Percentiles rank a stretch among this genome's conserved stretches.
These are phyloP conservation scores for Mycena capillaripes DNA, from an alignment of 768 basidiomycete genomes.

Conservation along the genomic window DNA sequence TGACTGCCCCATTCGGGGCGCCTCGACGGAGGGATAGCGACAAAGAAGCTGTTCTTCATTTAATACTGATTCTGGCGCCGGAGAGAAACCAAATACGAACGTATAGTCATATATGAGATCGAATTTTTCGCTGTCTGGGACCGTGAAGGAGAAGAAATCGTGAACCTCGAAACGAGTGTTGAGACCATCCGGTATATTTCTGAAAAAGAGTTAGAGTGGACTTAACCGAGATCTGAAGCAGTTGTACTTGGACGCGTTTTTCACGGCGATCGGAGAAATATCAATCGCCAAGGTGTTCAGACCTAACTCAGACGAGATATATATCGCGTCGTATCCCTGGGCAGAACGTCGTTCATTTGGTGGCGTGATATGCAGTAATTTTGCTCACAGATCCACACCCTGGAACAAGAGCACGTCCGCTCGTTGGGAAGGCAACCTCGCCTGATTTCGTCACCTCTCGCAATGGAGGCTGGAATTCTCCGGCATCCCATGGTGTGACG, in stretches of 20 bases:
- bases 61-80: background rate
- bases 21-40: slow-evolving; percentile 71
- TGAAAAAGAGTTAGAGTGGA: background rate
- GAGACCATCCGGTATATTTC: slow-evolving; percentile 34
- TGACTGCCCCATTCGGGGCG: slow-evolving; percentile 70
- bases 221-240: background rate
- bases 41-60: slow-evolving; percentile 69
- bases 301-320: slow-evolving; percentile 64
- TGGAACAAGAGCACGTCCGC: slow-evolving; percentile 62
- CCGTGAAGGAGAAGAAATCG: slow-evolving; percentile 69
- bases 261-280: slow-evolving; percentile 67
- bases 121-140: slow-evolving; percentile 55
- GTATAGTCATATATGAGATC: slow-evolving; percentile 80
- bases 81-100: slow-evolving; percentile 44
- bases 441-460: slow-evolving; percentile 63
- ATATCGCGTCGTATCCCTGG: slow-evolving; percentile 74
- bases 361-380: background rate
- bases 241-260: slow-evolving; percentile 34
- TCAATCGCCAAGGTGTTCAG: slow-evolving; percentile 68
- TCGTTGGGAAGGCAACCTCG: slow-evolving; percentile 57
- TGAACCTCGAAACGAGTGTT: slow-evolving; percentile 54
- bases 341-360: background rate
- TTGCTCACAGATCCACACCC: slow-evolving; percentile 67
- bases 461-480: slow-evolving; percentile 68
- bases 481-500: slow-evolving; percentile 76